Evolutionary conservation across 108 stramenopile genomes (phyloP).

Genomic region (Ochromonas danica): DNA sequence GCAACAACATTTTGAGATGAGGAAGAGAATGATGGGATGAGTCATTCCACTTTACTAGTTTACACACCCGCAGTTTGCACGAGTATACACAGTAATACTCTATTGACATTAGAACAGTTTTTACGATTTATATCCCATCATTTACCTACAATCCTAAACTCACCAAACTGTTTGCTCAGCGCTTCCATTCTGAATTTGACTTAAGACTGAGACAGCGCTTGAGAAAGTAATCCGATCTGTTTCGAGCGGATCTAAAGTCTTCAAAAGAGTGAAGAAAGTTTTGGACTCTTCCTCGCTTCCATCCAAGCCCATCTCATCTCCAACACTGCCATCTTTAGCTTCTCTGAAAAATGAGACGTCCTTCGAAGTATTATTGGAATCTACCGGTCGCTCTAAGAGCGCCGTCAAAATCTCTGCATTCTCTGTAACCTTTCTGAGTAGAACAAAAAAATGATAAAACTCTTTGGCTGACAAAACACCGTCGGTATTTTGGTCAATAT

Average conservation of each 20-base stretch:
- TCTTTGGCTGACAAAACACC: background rate
- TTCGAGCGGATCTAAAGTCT: slow-evolving; percentile 8
- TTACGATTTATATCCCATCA: no score
- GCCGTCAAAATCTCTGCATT: background rate
- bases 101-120: no score
- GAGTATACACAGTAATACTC: no score
- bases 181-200: background rate
- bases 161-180: no score
- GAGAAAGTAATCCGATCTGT: slow-evolving; percentile 28
- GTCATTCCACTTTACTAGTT: no score
- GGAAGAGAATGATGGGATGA: no score
- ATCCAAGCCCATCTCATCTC: background rate
- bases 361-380: background rate
- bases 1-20: no score
- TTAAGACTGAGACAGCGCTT: background rate
- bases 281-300: background rate
- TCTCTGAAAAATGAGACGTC: background rate
- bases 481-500: slow-evolving; percentile 23
- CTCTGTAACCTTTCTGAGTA: no score
- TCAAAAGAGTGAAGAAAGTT: background rate
- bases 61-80: no score
- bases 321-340: background rate
- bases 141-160: no score
- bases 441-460: background rate
- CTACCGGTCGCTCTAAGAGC: background rate